Evolutionary conservation across 2,329 filamentous ascomycete genomes (phyloP).

Genomic region (Cladobotryum mycophilum): DNA sequence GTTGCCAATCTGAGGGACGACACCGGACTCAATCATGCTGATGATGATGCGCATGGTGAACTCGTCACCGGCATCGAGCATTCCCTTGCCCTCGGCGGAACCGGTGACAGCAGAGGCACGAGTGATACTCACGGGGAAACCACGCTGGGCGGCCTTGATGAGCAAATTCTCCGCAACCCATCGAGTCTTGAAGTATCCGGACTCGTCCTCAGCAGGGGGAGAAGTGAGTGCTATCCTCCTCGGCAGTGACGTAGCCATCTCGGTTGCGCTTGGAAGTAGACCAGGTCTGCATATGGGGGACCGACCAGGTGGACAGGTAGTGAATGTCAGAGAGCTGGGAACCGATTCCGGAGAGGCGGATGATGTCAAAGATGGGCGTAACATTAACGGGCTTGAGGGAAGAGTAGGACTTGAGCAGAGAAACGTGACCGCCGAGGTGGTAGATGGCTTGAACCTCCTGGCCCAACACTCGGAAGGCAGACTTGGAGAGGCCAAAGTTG

Average conservation of each 20-base stretch:
- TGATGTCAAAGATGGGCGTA: conserved; percentile 18
- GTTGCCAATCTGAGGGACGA: conserved; percentile 17
- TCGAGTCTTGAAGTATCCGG: conserved; percentile 23
- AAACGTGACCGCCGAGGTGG: conserved; percentile 22
- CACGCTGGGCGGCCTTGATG: conserved; percentile 18
- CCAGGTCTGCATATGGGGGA: conserved; percentile 22
- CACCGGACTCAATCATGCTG: conserved; percentile 19
- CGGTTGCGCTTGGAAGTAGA: conserved; percentile 14
- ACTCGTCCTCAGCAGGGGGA: conserved; percentile 19
- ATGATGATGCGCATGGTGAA: conserved; percentile 19
- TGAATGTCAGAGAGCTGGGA: conserved; percentile 19
- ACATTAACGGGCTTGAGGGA: conserved; percentile 19
- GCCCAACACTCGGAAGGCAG: conserved; percentile 18
- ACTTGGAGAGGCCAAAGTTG: conserved; percentile 19
- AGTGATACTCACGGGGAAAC: conserved; percentile 20
- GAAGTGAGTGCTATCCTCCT: conserved; percentile 19
- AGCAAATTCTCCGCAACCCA: conserved; percentile 22
- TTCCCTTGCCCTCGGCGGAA: conserved; percentile 12
- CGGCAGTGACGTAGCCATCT: conserved; percentile 13
- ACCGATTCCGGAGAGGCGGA: conserved; percentile 18
- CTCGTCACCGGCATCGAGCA: conserved; percentile 17
- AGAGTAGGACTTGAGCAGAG: conserved; percentile 20
- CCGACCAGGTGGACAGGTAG: conserved; percentile 21
- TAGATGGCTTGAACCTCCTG: conserved; percentile 19
- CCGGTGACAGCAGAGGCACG: conserved; percentile 17